Conservation (phyloP, 2,329 filamentous ascomycete genomes). For the Cordyceps pruinosa region DNA sequence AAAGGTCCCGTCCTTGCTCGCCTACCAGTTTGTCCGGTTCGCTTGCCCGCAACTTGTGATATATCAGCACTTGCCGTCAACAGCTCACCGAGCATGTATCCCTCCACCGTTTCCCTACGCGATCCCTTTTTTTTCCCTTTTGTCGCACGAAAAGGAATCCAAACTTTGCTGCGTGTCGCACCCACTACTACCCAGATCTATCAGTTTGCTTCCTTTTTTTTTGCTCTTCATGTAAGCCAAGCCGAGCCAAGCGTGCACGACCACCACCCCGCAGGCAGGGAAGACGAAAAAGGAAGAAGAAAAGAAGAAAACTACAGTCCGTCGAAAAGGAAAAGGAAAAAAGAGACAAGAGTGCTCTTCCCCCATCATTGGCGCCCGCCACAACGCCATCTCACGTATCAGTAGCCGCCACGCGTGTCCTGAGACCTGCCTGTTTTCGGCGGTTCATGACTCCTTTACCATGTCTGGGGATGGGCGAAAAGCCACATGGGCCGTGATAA, state of each 20-base stretch:
- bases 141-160: not conserved
- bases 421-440: not conserved
- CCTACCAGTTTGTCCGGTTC: not conserved
- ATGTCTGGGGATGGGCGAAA: not conserved
- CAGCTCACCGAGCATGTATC: not conserved
- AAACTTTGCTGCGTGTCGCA: not conserved
- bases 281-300: not conserved
- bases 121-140: not conserved
- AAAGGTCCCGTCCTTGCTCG: not conserved
- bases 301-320: not conserved
- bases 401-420: not conserved
- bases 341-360: not conserved
- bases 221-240: constrained; percentile 3
- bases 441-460: not conserved
- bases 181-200: not conserved
- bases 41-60: not conserved
- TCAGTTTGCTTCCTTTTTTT: constrained; percentile 8
- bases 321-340: not conserved
- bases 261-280: not conserved
- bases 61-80: not conserved
- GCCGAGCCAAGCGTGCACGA: not conserved
- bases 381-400: not conserved
- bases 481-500: not conserved
- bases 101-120: not conserved
- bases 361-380: not conserved